Evolutionary conservation across 495 filamentous ascomycete genomes (phyloP), one percentile per base, ranked within the genome.

Genomic region (Echria macrotheca): DNA sequence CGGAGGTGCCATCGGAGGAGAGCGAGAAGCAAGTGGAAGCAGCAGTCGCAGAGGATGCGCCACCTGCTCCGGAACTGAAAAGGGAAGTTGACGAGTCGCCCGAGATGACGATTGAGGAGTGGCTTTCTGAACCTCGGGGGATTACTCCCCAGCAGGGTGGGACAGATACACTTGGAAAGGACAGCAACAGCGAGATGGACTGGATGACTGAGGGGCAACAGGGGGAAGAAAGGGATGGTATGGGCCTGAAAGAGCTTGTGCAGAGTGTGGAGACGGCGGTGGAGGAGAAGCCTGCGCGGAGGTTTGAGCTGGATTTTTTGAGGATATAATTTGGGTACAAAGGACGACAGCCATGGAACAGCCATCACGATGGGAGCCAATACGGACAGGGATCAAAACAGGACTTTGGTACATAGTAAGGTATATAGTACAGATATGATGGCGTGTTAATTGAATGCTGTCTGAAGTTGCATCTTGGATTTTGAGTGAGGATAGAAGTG

Each of bases 51-150:
- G 35, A 4, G 15, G 3, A 29, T 43, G 3, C 22, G 6, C 2
- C 28, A 44, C 26, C 10, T 11, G 4, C 36, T 6, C 1, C 10
- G 31, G 28, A 14, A 5, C 32, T 22, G 15, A 12, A 21, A 10
- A 19, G 44, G 23, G 25, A 54, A 14, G 52, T 52, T 17, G 59
- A 63, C 33, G 47, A 59, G 1, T 12, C 50, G 8, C 52, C 39
- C 24, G 59, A 64, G 23, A 44, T 57, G 23, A 64, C 61, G 8
- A 64, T 66, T 31, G 50, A 59, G 39, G 61, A 64, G 26, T 64
- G 59, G 61, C 58, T 64, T 26, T 54, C 63, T 22, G 61, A 64
- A 32, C 61, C 63, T 2, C 29, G 32, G 1, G 51, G 25, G 1
- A 26, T 52, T 9, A 49, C 33, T 12, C 21, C 46, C n/a, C 22